Conservation (phyloP, 176 grass and related monocot genomes). For the bread wheat (Triticum aestivum) region DNA sequence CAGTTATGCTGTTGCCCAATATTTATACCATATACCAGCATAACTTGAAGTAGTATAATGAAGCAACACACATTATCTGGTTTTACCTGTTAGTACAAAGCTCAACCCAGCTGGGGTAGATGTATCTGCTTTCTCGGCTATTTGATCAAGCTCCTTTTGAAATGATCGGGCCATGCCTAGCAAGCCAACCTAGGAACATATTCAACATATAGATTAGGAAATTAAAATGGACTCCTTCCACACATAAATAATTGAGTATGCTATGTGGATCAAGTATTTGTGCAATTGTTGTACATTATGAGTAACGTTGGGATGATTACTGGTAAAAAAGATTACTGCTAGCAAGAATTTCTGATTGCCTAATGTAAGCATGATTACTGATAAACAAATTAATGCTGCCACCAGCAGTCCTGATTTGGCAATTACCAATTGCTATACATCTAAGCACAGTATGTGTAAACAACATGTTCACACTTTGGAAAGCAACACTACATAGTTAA, state of each 20-base stretch:
- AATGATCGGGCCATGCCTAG: constrained; percentile 92
- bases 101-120: constrained; percentile 87
- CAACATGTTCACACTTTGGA: neutral
- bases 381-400: neutral
- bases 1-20: neutral
- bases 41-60: neutral
- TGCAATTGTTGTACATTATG: neutral
- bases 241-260: neutral
- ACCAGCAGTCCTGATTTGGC: neutral
- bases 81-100: constrained; percentile 81
- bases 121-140: constrained; percentile 94
- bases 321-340: neutral
- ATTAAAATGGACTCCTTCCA: neutral
- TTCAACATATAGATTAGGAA: constrained; percentile 18
- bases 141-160: constrained; percentile 94
- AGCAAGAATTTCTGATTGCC: neutral
- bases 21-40: neutral
- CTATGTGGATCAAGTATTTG: neutral
- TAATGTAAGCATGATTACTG: neutral
- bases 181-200: constrained; percentile 77
- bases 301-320: neutral
- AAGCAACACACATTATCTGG: constrained; percentile 7
- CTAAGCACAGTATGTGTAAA: neutral
- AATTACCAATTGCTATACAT: neutral
- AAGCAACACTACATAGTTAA: neutral